Evolutionary conservation across 2,329 filamentous ascomycete species (phyloP), one percentile per base, ranked within the genome.

Genomic region (Fusarium dlaminii): DNA sequence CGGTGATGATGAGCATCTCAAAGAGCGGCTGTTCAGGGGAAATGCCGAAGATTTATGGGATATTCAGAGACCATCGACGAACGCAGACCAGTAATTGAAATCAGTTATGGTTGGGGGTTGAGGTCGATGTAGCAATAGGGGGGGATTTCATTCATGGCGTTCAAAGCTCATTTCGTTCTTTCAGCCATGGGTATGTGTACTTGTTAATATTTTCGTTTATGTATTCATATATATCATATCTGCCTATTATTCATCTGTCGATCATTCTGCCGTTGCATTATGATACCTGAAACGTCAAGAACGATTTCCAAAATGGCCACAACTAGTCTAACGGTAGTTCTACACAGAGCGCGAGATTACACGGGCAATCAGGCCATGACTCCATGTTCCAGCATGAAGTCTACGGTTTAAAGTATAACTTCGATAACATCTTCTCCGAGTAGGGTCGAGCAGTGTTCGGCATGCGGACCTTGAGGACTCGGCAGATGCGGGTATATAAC

Each of bases 1-100:
- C 72, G 84, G 81, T 4, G 81, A 83, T 3, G 82, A 87, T 60
- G 80, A 83, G 10, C 72, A 79, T 13, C 77, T 89, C 42, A 80
- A 84, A 29, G 82, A 87, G 59, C 84, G 86, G 55, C 77, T 92
- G 1, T 90, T 91, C 72, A 84, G 85, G 49, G 81, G 80, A 27
- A 91, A 91, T 73, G 88, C 89, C 2, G 85, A 90, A 75, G 83
- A 85, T 42, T 77, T 92, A 64, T 84, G 82, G 82, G 75, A 72
- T 70, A 73, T 72, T n/a, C 34, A 57, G 48, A 43, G 52, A 17
- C 20, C 34, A 18, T 36, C 40, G 27, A 51, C n/a, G 24, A 27
- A 46, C 20, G 37, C 37, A 32, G 32, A 54, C 29, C 27, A 45
- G 36, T 62, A 17, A 48, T 34, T 27, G 8, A 36, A 15, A 29